These are phyloP conservation scores for Favolaschia claudopus DNA, from an alignment of 768 basidiomycete genomes.

Conservation along the genomic window DNA sequence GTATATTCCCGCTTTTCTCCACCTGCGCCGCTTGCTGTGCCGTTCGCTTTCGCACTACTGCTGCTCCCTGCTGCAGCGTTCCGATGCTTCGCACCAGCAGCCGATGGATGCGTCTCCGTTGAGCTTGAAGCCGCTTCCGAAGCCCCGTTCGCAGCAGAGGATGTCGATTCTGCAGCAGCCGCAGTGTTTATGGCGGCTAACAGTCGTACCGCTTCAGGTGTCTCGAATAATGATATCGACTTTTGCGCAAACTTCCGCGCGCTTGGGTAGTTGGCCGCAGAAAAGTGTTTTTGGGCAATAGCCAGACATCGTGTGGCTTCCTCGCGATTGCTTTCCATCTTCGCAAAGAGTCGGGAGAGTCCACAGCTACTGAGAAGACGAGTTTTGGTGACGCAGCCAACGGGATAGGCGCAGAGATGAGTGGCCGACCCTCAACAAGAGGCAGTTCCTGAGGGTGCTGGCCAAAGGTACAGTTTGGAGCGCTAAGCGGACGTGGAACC, in stretches of 20 bases:
- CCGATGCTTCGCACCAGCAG: conserved; percentile 75
- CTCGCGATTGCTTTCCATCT: conserved; percentile 90
- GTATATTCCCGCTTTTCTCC: conserved; percentile 89
- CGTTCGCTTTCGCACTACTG: conserved; percentile 40
- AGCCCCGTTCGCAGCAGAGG: conserved; percentile 47
- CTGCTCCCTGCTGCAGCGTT: conserved; percentile 39
- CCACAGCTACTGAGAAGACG: no score
- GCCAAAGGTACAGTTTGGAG: background rate
- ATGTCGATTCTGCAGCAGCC: conserved; percentile 49
- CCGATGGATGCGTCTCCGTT: conserved; percentile 76
- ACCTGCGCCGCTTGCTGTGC: conserved; percentile 68
- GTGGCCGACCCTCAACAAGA: no score
- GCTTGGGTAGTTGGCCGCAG: conserved; percentile 73
- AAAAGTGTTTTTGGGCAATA: conserved; percentile 80
- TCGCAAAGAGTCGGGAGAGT: background rate
- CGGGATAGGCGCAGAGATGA: no score
- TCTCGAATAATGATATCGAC: conserved; percentile 82
- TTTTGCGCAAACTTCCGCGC: conserved; percentile 93
- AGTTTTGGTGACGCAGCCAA: no score
- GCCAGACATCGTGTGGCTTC: conserved; percentile 84
- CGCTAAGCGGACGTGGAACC: conserved; percentile 7
- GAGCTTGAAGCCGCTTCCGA: conserved; percentile 47
- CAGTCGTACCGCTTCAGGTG: conserved; percentile 74
- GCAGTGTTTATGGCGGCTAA: conserved; percentile 72
- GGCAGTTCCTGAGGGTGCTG: background rate